These are phyloP conservation scores for Tubosaeta brunneosetosa DNA, from an alignment of 768 basidiomycete species.

Conservation along the genomic window DNA sequence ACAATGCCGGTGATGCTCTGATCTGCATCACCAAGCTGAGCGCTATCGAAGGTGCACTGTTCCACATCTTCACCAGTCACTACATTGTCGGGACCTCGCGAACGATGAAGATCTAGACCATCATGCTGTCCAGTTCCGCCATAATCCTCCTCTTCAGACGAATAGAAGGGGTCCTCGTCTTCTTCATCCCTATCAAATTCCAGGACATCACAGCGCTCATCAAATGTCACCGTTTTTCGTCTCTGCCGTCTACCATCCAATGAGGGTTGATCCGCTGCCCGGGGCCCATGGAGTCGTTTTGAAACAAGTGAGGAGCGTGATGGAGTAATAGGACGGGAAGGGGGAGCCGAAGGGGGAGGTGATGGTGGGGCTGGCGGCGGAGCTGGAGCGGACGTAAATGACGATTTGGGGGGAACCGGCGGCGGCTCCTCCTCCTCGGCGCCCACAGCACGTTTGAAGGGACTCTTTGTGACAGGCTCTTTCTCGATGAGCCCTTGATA, in stretches of 20 bases:
- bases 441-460: conserved; percentile 48
- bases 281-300: conserved; percentile 72
- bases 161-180: conserved; percentile 45
- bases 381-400: neutral
- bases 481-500: conserved; percentile 70
- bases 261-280: conserved; percentile 41
- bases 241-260: conserved; percentile 42
- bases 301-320: conserved; percentile 67
- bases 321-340: conserved; percentile 26
- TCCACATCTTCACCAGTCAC: conserved; percentile 5
- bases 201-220: conserved; percentile 75
- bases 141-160: conserved; percentile 33
- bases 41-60: conserved; percentile 36
- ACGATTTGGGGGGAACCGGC: conserved; percentile 24
- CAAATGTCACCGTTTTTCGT: conserved; percentile 76
- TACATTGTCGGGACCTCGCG: conserved; percentile 8
- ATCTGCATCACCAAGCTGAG: conserved; percentile 40
- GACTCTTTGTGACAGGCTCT: conserved; percentile 79
- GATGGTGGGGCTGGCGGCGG: conserved; percentile 19
- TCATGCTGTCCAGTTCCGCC: conserved; percentile 14
- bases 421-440: conserved; percentile 29
- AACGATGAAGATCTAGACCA: conserved; percentile 7
- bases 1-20: conserved; percentile 67
- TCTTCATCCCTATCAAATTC: conserved; percentile 71
- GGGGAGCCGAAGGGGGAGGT: conserved; percentile 41